phyloP scores from a whole-genome alignment of 306 rosid species.

The Pterocarpus macrocarpus region DNA sequence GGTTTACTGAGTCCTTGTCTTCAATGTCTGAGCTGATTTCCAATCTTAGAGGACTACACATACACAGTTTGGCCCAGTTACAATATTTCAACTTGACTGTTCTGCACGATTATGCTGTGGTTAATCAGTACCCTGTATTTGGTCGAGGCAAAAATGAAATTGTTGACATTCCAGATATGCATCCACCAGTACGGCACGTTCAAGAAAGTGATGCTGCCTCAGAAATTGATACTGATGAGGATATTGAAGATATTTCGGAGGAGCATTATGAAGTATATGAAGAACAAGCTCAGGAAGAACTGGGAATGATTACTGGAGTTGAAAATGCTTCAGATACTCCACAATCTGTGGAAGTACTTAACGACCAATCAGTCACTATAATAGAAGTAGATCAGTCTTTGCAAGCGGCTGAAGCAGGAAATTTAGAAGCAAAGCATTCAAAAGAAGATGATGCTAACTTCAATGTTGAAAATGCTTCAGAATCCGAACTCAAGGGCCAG shows the following conservation, averaged over 20 bases:
- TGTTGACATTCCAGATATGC: slow-evolving; percentile 7
- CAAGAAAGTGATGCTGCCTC: slow-evolving; percentile 32
- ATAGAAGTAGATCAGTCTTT: slow-evolving; percentile 26
- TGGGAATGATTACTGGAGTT: slow-evolving; percentile 24
- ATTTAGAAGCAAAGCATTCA: slow-evolving; percentile 12
- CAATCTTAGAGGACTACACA: slow-evolving; percentile 49
- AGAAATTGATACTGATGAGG: slow-evolving; percentile 27
- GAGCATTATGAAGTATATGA: slow-evolving; percentile 37
- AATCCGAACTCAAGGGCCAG: not conserved
- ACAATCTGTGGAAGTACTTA: slow-evolving; percentile 36
- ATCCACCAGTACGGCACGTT: not conserved
- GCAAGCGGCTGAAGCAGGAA: slow-evolving; percentile 21
- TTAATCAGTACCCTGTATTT: slow-evolving; percentile 47
- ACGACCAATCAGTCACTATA: not conserved
- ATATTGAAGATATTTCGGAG: slow-evolving; percentile 16
- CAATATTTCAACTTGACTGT: slow-evolving; percentile 64
- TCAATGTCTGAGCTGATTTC: slow-evolving; percentile 53
- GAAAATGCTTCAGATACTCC: slow-evolving; percentile 37
- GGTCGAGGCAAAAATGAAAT: slow-evolving; percentile 40
- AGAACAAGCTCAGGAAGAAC: slow-evolving; percentile 43
- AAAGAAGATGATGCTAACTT: slow-evolving; percentile 9
- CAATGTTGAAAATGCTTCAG: slow-evolving; percentile 27
- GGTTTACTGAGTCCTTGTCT: slow-evolving; percentile 46
- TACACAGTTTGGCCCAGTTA: slow-evolving; percentile 44
- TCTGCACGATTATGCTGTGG: slow-evolving; percentile 35